A percentile compares a stretch with the other conserved stretches of the same genome.
phyloP scores from a whole-genome alignment of 345 rosid species.

The Passiflora organensis region DNA sequence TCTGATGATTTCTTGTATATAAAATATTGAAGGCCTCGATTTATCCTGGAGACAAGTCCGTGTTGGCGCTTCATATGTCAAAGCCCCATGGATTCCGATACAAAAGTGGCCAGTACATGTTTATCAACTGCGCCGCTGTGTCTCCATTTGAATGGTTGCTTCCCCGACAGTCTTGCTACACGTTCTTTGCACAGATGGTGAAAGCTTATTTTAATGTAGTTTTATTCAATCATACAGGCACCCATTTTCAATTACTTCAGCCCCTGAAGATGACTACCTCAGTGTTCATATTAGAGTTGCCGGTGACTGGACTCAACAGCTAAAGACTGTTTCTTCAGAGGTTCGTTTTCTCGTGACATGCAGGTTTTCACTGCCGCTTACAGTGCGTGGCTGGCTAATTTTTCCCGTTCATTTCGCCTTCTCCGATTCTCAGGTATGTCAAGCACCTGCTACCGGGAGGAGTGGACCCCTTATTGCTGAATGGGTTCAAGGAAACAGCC shows the following conservation, averaged over 20 bases:
- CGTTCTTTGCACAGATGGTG: not conserved
- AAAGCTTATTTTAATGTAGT: not conserved
- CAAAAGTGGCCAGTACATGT: constrained; percentile 84
- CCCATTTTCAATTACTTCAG: constrained; percentile 82
- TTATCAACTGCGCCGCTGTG: constrained; percentile 73
- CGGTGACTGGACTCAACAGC: constrained; percentile 81
- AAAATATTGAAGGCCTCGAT: constrained; percentile 43
- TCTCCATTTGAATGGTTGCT: constrained; percentile 78
- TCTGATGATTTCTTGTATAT: not conserved
- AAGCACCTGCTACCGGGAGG: constrained; percentile 46
- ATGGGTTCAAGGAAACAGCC: constrained; percentile 44
- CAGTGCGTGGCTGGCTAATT: constrained; percentile 11
- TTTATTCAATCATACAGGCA: constrained; percentile 44
- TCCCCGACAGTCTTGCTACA: no score
- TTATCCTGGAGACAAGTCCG: constrained; percentile 82
- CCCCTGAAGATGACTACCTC: constrained; percentile 72
- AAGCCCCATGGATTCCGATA: constrained; percentile 77
- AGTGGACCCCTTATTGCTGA: constrained; percentile 72
- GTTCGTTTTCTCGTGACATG: constrained; percentile 19
- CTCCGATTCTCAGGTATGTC: constrained; percentile 47
- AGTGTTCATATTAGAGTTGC: constrained; percentile 71
- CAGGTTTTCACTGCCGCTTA: not conserved
- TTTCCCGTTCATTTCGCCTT: not conserved
- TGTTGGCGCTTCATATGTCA: constrained; percentile 62
- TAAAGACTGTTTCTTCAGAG: constrained; percentile 64